Evolutionary conservation across 257 asterid species (phyloP), one percentile per base, ranked within the genome.

Genomic region (Hygrophila difformis): DNA sequence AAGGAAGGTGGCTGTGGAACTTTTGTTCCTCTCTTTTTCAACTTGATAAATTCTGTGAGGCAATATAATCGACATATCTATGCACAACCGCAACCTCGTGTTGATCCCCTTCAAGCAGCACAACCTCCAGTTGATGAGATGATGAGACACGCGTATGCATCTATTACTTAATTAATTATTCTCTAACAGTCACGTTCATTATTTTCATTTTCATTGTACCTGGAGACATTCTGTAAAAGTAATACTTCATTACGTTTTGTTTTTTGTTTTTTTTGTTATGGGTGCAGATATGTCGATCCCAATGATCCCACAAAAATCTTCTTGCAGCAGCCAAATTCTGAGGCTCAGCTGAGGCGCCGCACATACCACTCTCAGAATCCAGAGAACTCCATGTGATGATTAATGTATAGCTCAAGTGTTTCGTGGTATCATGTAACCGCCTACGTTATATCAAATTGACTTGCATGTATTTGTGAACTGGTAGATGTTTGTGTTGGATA

Each of bases 1-100:
- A 91, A 86, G 68, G 98, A 86, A 56, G 98, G 98, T 2, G 98
- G 98, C 13, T 91, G 98, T 76, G 98, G 98, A 56, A 91, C 98
- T 22, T 86, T 86, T 42, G 47, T 91, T 58, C 96, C 98, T 9
- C 62, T 91, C 20, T 86, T 91, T 70, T 80, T 86, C 70, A 86
- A 86, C 76, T 60, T 91, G 40, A 74, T 91, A 21, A 60, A 66
- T 18, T 82, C 93, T 5, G 93, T 91, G 43, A 74, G 96, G 57
- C 88, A 65, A 51, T 70, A 71, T 33, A 78, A 70, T 57, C 86
- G 69, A 55, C 78, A 69, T 37, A 13, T 71, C 3, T 61, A 39
- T 15, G 75, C 64, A 28, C 59, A 40, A 23, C 51, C 65, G 16
- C 85, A 66, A 64, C 69, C 85, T 55, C 78, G 59, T 15, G 44